These are phyloP conservation scores for Sonneratia caseolaris DNA, from an alignment of 345 rosid genomes.

Conservation along the genomic window DNA sequence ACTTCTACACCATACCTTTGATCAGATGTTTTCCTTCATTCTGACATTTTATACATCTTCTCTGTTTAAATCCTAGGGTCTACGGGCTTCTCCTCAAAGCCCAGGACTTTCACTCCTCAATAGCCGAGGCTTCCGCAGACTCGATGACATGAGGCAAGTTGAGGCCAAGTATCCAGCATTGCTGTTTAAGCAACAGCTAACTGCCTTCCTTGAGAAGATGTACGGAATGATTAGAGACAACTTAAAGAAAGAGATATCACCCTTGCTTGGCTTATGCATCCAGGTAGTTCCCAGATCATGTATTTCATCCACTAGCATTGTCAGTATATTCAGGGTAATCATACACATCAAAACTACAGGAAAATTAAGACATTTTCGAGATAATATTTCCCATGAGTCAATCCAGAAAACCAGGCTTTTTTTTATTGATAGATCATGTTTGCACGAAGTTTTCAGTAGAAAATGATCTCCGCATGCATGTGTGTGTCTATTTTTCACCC, in stretches of 20 bases:
- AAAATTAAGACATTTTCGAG: not conserved
- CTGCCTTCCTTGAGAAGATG: constrained; percentile 96
- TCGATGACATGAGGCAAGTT: constrained; percentile 84
- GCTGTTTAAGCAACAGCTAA: constrained; percentile 96
- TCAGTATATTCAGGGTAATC: not conserved
- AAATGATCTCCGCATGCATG: not conserved
- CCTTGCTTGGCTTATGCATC: constrained; percentile 87
- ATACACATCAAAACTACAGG: not conserved
- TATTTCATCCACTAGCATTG: not conserved
- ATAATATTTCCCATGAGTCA: not conserved
- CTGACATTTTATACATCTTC: constrained; percentile 10
- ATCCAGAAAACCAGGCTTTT: not conserved
- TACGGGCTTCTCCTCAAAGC: constrained; percentile 86
- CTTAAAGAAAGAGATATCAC: constrained; percentile 83
- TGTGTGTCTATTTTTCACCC: not conserved
- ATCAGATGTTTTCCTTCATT: not conserved
- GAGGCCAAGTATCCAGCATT: constrained; percentile 97
- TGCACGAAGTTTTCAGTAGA: not conserved
- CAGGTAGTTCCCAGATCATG: constrained; percentile 49
- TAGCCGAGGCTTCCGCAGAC: constrained; percentile 60
- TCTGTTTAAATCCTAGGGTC: constrained; percentile 42
- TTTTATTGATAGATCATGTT: not conserved
- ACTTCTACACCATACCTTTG: not conserved
- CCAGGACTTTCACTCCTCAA: constrained; percentile 71
- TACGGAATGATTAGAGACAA: constrained; percentile 98